A percentile compares a stretch with the other conserved stretches of the same genome.
Conservation (phyloP, 2,329 filamentous ascomycete genomes). For the Nemania abortiva region DNA sequence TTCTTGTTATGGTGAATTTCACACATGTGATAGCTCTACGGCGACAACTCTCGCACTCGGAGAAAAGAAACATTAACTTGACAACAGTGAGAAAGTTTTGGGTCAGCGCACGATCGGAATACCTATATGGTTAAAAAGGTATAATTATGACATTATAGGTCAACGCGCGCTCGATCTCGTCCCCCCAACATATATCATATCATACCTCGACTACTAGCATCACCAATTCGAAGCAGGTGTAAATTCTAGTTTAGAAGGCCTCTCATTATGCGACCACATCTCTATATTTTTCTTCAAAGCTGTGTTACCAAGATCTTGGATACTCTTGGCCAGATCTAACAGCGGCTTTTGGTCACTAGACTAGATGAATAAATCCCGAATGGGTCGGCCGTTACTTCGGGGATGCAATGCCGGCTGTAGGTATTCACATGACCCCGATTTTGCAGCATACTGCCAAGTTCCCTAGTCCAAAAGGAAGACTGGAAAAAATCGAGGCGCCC, state of each 20-base stretch:
- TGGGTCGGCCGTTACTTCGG: background rate
- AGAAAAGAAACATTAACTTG: background rate
- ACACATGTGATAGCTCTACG: background rate
- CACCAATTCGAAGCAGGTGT: background rate
- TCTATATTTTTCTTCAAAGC: background rate
- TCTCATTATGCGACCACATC: constrained; percentile 3
- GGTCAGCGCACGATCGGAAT: background rate
- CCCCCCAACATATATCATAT: background rate
- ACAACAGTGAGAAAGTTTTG: background rate
- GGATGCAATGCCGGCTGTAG: background rate
- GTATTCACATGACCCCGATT: constrained; percentile 12
- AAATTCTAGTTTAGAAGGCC: background rate
- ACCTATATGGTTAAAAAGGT: background rate
- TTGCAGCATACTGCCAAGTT: background rate
- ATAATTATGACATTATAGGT: background rate
- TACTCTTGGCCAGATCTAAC: background rate
- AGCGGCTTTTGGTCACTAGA: background rate
- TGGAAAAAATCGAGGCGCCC: background rate
- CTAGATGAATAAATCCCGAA: background rate
- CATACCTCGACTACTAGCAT: background rate
- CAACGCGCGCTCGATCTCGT: background rate
- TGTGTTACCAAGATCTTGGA: background rate
- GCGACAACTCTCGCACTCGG: background rate
- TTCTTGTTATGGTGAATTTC: background rate
- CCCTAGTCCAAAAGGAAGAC: background rate